phyloP scores from a whole-genome alignment of 2,329 filamentous ascomycete genomes.

The Colletotrichum sp. region DNA sequence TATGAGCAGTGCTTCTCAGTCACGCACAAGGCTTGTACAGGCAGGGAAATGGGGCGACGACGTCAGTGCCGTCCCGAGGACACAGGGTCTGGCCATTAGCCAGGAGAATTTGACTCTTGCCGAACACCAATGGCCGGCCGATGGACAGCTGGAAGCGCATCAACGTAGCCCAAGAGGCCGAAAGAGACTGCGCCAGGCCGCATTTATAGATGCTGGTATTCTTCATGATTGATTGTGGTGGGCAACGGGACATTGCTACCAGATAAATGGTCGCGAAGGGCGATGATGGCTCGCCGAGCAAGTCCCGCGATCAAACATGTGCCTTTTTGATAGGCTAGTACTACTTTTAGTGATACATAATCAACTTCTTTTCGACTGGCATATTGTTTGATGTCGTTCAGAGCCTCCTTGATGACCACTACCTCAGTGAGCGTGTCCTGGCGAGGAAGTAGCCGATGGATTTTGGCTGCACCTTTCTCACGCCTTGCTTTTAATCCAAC shows the following conservation, averaged over 20 bases:
- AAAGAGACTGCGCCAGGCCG: background rate
- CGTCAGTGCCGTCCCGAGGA: background rate
- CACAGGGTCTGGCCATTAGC: background rate
- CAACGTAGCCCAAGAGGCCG: background rate
- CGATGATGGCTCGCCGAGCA: background rate
- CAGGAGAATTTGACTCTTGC: background rate
- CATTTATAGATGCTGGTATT: background rate
- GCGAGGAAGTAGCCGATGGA: background rate
- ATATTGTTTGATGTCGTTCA: background rate
- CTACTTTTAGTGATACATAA: background rate
- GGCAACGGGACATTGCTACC: background rate
- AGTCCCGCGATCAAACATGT: background rate
- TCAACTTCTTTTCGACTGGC: background rate
- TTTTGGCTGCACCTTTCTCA: background rate
- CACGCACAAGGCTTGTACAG: background rate
- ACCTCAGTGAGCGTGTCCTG: background rate
- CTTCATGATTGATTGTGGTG: background rate
- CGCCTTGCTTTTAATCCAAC: background rate
- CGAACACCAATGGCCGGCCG: background rate
- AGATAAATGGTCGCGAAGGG: background rate
- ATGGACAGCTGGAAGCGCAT: background rate
- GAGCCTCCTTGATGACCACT: background rate
- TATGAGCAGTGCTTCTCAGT: background rate
- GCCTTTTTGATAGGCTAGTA: background rate
- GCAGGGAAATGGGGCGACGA: background rate